Evolutionary conservation across 192 early-diverging fungal genomes (phyloP), one percentile per base, ranked within the genome.

Genomic region (Obelidium mucronatum): DNA sequence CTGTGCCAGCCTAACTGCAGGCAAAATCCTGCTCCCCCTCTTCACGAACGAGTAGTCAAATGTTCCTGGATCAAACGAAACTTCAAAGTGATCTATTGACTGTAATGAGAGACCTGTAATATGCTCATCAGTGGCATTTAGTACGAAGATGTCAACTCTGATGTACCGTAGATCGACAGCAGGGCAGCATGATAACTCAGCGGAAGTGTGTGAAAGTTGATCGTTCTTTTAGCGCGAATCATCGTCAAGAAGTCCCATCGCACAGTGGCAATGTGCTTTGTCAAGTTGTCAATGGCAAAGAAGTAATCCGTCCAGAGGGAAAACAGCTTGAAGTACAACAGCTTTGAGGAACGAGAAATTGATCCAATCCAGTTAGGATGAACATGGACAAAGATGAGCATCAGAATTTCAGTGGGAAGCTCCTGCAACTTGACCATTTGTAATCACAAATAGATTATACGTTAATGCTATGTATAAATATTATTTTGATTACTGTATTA

Each of bases 51-150:
- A 28, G 30, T n/a, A 6, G 31, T 74, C 72, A 35, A 48, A 63
- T 0, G 56, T 28, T 17, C 22, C 6, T 11, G 60, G 28, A 44
- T 60, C 60, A 26, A 74, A 74, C 4, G 56, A 63, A 15, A 74
- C 36, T 51, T 74, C 72, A 33, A 74, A 74, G 72, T 74, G 72
- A 26, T 60, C 72, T 19, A 74, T 59, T 4, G 72, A 34, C 34
- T 59, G 8, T 11, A 72, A 1, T 6, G 51, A 34, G 3, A 72
- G 53, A 13, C 69, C 69, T 72, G 52, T 33, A 5, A 30, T n/a
- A n/a, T n/a, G n/a, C n/a, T n/a, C n/a, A n/a, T n/a, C n/a, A n/a
- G n/a, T n/a, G n/a, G n/a, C n/a, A n/a, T n/a, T n/a, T n/a, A n/a
- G n/a, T n/a, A n/a, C n/a, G n/a, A n/a, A n/a, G n/a, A n/a, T n/a